Percentiles rank a stretch among this genome's conserved stretches.
These are phyloP conservation scores for Mycena pura DNA, from an alignment of 768 basidiomycete genomes.

Conservation along the genomic window DNA sequence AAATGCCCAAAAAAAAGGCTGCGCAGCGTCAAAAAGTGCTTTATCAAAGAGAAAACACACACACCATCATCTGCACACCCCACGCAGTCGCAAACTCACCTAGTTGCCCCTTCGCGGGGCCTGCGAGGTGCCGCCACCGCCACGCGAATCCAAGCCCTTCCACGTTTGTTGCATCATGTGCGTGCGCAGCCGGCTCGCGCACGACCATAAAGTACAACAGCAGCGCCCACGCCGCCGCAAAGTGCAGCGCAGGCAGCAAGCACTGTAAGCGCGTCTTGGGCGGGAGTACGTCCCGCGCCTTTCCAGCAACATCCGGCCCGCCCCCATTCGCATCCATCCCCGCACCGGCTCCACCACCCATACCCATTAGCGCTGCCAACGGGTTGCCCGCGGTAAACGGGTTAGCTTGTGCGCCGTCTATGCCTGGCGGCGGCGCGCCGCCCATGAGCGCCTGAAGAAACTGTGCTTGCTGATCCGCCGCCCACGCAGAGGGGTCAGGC, in stretches of 20 bases:
- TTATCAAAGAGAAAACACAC: constrained; percentile 31
- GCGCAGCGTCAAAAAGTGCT: constrained; percentile 1
- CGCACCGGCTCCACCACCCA: not conserved
- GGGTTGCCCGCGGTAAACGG: constrained; percentile 46
- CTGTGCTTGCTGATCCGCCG: constrained; percentile 70
- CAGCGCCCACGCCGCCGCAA: constrained; percentile 67
- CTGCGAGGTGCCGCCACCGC: constrained; percentile 67
- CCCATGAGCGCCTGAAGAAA: constrained; percentile 71
- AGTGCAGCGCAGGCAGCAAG: constrained; percentile 69
- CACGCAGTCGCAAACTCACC: constrained; percentile 40
- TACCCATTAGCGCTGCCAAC: constrained; percentile 46
- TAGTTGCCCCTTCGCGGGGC: constrained; percentile 30
- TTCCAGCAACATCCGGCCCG: no score
- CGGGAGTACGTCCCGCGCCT: constrained; percentile 32
- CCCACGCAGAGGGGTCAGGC: constrained; percentile 67
- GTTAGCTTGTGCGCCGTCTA: not conserved
- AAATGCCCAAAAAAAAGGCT: constrained; percentile 89
- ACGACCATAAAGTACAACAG: constrained; percentile 73
- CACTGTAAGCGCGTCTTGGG: constrained; percentile 61
- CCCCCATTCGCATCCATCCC: not conserved
- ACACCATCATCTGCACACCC: constrained; percentile 65
- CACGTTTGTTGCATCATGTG: no score
- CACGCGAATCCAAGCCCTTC: constrained; percentile 49
- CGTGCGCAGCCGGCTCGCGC: constrained; percentile 63
- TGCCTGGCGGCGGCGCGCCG: constrained; percentile 24